Conservation (phyloP, 2,329 filamentous ascomycete species). For the Clarireedia paspali region DNA sequence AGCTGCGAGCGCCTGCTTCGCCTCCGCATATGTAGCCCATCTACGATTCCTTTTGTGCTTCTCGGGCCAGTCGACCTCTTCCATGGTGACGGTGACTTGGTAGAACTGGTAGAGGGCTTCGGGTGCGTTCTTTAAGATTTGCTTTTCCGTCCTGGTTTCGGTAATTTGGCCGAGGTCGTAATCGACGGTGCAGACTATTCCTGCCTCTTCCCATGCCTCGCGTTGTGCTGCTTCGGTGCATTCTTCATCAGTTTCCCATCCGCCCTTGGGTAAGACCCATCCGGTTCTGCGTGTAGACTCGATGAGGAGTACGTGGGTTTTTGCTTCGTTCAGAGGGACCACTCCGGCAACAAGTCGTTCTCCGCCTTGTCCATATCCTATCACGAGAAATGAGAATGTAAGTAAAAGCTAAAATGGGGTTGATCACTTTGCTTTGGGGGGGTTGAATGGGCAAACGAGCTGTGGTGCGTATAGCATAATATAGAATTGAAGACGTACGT, state of each 20-base stretch:
- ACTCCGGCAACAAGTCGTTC: slow-evolving; percentile 93
- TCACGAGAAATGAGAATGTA: slow-evolving; percentile 19
- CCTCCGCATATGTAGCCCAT: slow-evolving; percentile 83
- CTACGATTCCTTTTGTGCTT: slow-evolving; percentile 81
- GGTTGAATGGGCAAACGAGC: neutral
- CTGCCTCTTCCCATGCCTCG: slow-evolving; percentile 97
- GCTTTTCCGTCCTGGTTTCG: slow-evolving; percentile 76
- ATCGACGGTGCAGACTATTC: slow-evolving; percentile 77
- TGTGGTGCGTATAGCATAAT: neutral
- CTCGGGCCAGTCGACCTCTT: slow-evolving; percentile 88
- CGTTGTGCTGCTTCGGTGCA: slow-evolving; percentile 77
- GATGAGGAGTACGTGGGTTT: slow-evolving; percentile 82
- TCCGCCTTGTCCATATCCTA: slow-evolving; percentile 87
- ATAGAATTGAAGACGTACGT: slow-evolving; percentile 50
- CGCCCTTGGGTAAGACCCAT: slow-evolving; percentile 96
- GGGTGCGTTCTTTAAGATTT: slow-evolving; percentile 53
- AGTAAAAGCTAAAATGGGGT: slow-evolving; percentile 11
- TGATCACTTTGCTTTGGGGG: neutral
- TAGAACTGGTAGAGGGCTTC: slow-evolving; percentile 70
- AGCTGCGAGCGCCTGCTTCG: slow-evolving; percentile 65
- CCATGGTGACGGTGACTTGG: slow-evolving; percentile 79
- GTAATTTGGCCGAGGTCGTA: slow-evolving; percentile 80
- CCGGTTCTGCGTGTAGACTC: slow-evolving; percentile 85
- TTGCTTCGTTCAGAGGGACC: slow-evolving; percentile 81
- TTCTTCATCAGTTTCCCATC: slow-evolving; percentile 92